Conservation (phyloP, 192 early-diverging fungal genomes). For the Podila horticola region DNA sequence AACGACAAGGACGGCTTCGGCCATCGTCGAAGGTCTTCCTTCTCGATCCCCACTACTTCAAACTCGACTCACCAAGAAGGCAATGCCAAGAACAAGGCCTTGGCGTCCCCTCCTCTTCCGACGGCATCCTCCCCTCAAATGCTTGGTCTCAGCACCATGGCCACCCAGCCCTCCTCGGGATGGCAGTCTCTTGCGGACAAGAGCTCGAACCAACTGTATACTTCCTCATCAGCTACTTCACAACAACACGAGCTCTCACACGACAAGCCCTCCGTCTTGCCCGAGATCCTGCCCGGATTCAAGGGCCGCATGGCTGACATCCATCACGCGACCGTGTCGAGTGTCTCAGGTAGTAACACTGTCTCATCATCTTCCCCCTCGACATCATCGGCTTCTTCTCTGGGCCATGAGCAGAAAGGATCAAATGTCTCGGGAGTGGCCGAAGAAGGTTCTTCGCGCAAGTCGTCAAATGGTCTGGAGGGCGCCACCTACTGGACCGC, state of each 20-base stretch:
- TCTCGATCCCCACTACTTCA: too few species aligned
- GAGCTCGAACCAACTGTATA: slow-evolving; percentile 27
- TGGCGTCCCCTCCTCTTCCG: not conserved
- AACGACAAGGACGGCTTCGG: not conserved
- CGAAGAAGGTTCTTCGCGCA: not conserved
- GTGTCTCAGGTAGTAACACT: slow-evolving; percentile 1
- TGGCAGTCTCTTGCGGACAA: slow-evolving; percentile 36
- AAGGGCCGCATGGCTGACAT: slow-evolving; percentile 40
- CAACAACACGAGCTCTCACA: slow-evolving; percentile 22
- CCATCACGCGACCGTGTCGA: slow-evolving; percentile 28
- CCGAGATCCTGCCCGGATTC: slow-evolving; percentile 43
- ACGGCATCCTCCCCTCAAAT: not conserved
- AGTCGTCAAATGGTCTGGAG: not conserved
- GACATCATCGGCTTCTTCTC: not conserved
- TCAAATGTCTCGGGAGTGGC: too few species aligned
- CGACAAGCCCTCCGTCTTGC: slow-evolving; percentile 37
- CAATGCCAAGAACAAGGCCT: not conserved
- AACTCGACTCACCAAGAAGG: not conserved
- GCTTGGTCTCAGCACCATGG: slow-evolving; percentile 10
- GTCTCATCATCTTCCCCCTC: not conserved
- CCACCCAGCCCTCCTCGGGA: slow-evolving; percentile 1
- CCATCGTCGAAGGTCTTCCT: too few species aligned
- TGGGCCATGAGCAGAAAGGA: too few species aligned
- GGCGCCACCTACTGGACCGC: slow-evolving; percentile 10
- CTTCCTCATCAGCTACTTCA: not conserved